Evolutionary conservation across 148 eudicot species (phyloP).

Genomic region (Drosera capensis): DNA sequence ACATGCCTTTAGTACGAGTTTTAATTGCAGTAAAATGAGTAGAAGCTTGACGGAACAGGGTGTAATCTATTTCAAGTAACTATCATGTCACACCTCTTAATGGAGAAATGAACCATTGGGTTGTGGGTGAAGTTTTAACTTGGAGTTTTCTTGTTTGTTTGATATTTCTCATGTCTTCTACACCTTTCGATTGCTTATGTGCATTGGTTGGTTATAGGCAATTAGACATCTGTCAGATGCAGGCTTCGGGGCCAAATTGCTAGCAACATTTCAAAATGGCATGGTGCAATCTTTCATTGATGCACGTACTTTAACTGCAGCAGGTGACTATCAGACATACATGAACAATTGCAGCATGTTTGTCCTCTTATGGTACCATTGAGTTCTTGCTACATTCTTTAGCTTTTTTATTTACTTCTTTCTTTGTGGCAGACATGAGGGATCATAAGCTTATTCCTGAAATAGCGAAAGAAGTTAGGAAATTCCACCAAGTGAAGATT

Average conservation of each 20-base stretch:
- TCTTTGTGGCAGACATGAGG: slow-evolving; percentile 57
- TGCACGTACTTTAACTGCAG: slow-evolving; percentile 63
- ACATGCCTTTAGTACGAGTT: background rate
- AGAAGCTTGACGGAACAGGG: too few relatives aligned
- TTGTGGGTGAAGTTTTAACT: too few relatives aligned
- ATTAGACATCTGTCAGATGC: slow-evolving; percentile 89
- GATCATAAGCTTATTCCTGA: slow-evolving; percentile 55
- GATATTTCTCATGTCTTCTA: slow-evolving; percentile 3
- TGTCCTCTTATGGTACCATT: background rate
- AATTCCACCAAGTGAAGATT: slow-evolving; percentile 68
- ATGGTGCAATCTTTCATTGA: slow-evolving; percentile 89
- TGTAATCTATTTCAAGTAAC: background rate
- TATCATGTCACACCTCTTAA: too few relatives aligned
- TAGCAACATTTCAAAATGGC: slow-evolving; percentile 91
- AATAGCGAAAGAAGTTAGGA: slow-evolving; percentile 82
- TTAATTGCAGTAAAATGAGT: too few relatives aligned
- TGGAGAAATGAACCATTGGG: too few relatives aligned
- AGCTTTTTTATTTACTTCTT: slow-evolving; percentile 3
- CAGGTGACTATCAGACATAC: slow-evolving; percentile 35
- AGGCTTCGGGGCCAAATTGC: slow-evolving; percentile 98
- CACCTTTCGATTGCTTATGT: slow-evolving; percentile 10
- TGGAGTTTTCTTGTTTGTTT: slow-evolving; percentile 1
- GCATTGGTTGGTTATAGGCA: slow-evolving; percentile 55
- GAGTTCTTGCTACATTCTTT: slow-evolving; percentile 1
- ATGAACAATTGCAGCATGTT: background rate